These are phyloP conservation scores for Penicillium sp. DNA, from an alignment of 2,329 filamentous ascomycete genomes.

Conservation along the genomic window DNA sequence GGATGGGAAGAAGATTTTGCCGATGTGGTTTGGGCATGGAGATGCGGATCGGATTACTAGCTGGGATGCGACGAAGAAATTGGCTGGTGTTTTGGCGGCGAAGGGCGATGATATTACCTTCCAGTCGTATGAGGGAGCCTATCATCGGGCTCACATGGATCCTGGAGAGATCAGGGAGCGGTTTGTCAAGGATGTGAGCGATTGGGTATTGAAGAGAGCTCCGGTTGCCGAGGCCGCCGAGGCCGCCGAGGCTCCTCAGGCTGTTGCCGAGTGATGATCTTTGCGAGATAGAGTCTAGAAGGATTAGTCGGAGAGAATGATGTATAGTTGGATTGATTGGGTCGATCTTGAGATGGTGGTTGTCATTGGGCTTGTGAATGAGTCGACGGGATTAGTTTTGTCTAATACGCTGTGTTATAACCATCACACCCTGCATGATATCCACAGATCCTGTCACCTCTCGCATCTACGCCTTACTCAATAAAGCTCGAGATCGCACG, in stretches of 20 bases:
- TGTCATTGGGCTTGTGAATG: background rate
- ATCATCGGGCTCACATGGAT: slow-evolving; percentile 63
- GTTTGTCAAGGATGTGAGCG: slow-evolving; percentile 61
- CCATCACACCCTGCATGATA: too few species aligned
- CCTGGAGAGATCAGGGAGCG: slow-evolving; percentile 35
- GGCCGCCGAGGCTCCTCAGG: background rate
- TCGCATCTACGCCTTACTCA: too few species aligned
- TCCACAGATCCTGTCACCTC: too few species aligned
- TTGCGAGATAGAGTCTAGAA: background rate
- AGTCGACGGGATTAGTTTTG: too few species aligned
- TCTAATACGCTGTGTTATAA: too few species aligned
- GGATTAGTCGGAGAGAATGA: background rate
- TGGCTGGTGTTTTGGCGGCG: slow-evolving; percentile 62
- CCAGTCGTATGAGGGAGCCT: slow-evolving; percentile 74
- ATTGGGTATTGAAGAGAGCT: slow-evolving; percentile 62
- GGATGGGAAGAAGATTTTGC: slow-evolving; percentile 52
- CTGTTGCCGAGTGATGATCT: background rate
- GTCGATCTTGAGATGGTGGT: background rate
- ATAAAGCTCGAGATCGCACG: too few species aligned
- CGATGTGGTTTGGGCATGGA: slow-evolving; percentile 76
- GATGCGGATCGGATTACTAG: slow-evolving; percentile 72
- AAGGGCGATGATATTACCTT: slow-evolving; percentile 81
- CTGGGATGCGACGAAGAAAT: slow-evolving; percentile 66
- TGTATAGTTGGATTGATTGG: slow-evolving; percentile 1
- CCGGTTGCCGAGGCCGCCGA: background rate